Percentiles rank a stretch among this genome's conserved stretches.
Evolutionary conservation across 129 eudicot species (phyloP).

Genomic region (Helichrysum umbraculigerum): DNA sequence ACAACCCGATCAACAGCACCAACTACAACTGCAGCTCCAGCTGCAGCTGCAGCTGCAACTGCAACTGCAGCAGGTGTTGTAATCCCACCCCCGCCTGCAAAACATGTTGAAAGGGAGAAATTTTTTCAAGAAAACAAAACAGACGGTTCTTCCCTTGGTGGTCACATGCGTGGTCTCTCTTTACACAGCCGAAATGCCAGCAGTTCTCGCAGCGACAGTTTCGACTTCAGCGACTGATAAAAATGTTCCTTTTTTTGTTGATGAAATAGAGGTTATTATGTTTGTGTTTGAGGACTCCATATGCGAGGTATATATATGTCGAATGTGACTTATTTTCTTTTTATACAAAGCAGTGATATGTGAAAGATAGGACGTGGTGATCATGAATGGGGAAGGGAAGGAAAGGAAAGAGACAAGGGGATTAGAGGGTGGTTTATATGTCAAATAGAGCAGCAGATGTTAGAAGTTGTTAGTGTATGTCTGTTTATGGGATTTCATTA

Average conservation of each 20-base stretch:
- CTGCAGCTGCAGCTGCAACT: conserved; percentile 19
- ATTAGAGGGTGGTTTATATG: neutral
- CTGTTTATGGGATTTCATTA: conserved; percentile 28
- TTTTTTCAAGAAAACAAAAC: conserved; percentile 77
- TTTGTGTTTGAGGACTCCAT: conserved; percentile 23
- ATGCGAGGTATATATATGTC: conserved; percentile 24
- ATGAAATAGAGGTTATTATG: conserved; percentile 11
- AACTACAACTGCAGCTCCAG: conserved; percentile 20
- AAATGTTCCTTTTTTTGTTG: neutral
- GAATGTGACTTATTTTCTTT: conserved; percentile 24
- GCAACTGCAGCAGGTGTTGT: neutral
- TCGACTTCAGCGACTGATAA: conserved; percentile 53
- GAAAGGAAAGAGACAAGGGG: neutral
- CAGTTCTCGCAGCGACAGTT: conserved; percentile 74
- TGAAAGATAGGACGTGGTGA: conserved; percentile 18
- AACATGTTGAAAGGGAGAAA: conserved; percentile 86
- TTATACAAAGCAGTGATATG: conserved; percentile 38
- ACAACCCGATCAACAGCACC: conserved; percentile 25
- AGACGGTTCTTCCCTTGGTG: conserved; percentile 58
- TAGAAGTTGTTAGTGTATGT: conserved; percentile 34
- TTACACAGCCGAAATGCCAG: conserved; percentile 76
- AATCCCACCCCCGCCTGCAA: conserved; percentile 96
- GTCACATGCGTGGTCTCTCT: conserved; percentile 80
- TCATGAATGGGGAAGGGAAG: neutral
- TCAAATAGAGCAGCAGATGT: neutral